Evolutionary conservation across 768 basidiomycete genomes (phyloP), one percentile per base, ranked within the genome.

Genomic region (Mycena chlorophos): DNA sequence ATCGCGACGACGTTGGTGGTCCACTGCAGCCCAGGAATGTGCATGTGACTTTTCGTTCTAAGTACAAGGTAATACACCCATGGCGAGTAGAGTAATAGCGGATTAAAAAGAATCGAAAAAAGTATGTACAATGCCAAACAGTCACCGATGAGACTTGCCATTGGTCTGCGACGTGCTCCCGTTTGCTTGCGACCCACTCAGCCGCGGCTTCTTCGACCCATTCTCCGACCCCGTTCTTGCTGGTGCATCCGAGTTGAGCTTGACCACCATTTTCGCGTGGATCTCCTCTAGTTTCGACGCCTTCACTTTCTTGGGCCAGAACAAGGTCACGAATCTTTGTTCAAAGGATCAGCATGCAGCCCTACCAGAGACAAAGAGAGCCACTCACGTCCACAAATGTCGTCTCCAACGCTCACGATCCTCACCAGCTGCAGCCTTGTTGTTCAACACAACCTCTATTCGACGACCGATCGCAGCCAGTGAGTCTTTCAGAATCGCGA

Each of bases 221-320:
- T 65, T 77, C 51, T 86, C 86, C 22, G 79, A 72, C 49, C 78
- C 74, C n/a, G 81, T 72, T 56, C 83, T 74, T n/a, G n/a, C n/a
- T n/a, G 85, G 84, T 29, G 82, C 81, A 43, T 83, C 81, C 67
- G 90, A 57, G 30, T 57, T 61, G 46, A 61, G 90, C 71, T 91
- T 91, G 81, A 88, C 88, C 58, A 92, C 91, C 89, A 97, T 93
- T 75, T 97, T 97, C 16, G 91, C 89, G 65, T 97, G 94, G 40
- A 98, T 96, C 67, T 94, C 93, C 71, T 95, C 91, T 34, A 98
- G 76, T 71, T 97, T 97, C 16, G 83, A 85, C 13, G 94, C 92
- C 69, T 89, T 94, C 61, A 98, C 94, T 72, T 95, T 92, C 78
- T 96, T 91, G 4, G 95, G 95, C 95, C 95, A 98, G 74, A 98